phyloP scores from a whole-genome alignment of 495 filamentous ascomycete species.

The Penicillium atrosanguineum region DNA sequence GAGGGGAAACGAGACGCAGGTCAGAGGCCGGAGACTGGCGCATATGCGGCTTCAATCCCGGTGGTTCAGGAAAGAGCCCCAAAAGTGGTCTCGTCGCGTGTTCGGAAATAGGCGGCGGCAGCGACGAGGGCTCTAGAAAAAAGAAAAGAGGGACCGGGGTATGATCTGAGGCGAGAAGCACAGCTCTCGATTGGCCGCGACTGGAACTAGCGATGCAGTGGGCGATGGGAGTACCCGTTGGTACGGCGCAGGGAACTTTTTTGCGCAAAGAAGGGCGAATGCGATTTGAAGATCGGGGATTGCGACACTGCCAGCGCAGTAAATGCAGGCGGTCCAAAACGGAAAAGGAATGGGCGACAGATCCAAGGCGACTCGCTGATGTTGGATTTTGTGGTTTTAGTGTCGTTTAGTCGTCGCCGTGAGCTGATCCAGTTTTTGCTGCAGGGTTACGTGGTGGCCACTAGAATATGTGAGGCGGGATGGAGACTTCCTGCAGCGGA shows the following conservation, averaged over 20 bases:
- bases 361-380: slow-evolving; percentile 26
- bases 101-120: slow-evolving; percentile 20
- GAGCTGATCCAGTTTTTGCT: slow-evolving; percentile 32
- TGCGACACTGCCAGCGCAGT: slow-evolving; percentile 43
- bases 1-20: slow-evolving; percentile 10
- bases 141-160: slow-evolving; percentile 16
- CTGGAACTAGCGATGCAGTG: slow-evolving; percentile 23
- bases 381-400: slow-evolving; percentile 28
- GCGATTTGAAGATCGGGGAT: slow-evolving; percentile 22
- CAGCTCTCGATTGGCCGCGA: slow-evolving; percentile 24
- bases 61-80: slow-evolving; percentile 25
- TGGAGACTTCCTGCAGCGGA: slow-evolving; percentile 15
- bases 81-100: slow-evolving; percentile 20
- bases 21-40: slow-evolving; percentile 15
- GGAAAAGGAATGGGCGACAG: slow-evolving; percentile 43
- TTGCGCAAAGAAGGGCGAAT: slow-evolving; percentile 18
- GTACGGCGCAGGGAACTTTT: slow-evolving; percentile 27
- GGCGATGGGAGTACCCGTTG: slow-evolving; percentile 28
- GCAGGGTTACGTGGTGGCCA: slow-evolving; percentile 45
- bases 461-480: slow-evolving; percentile 29
- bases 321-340: slow-evolving; percentile 43
- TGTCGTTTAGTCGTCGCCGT: slow-evolving; percentile 25
- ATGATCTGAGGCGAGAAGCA: slow-evolving; percentile 6
- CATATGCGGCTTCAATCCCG: slow-evolving; percentile 20
- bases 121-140: slow-evolving; percentile 9